Conservation (phyloP, 805 yeast species). For the Candida manassasensis region DNA sequence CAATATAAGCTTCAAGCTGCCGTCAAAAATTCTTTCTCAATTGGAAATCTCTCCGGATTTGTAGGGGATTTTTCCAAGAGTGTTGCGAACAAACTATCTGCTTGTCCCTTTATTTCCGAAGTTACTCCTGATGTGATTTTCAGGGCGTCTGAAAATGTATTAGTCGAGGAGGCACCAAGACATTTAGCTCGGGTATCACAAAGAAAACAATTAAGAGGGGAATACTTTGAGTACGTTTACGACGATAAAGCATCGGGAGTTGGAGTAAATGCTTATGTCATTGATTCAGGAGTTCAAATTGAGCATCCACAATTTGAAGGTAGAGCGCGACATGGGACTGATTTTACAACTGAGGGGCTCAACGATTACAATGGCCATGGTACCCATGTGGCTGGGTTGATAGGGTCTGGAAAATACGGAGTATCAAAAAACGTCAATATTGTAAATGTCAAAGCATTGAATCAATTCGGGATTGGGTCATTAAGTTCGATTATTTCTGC, state of each 20-base stretch:
- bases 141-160: conserved; percentile 47
- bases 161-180: conserved; percentile 49
- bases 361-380: conserved; percentile 58
- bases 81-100: conserved; percentile 42
- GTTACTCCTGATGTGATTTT: conserved; percentile 64
- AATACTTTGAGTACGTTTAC: conserved; percentile 42
- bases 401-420: conserved; percentile 49
- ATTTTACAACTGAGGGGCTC: conserved; percentile 54
- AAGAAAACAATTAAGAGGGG: conserved; percentile 21
- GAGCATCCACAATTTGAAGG: conserved; percentile 62
- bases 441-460: conserved; percentile 72
- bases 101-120: conserved; percentile 62
- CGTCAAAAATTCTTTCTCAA: conserved; percentile 50
- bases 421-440: conserved; percentile 52
- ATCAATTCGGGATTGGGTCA: conserved; percentile 64
- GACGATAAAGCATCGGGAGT: conserved; percentile 46
- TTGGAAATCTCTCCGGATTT: conserved; percentile 71
- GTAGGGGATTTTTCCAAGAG: conserved; percentile 55
- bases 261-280: conserved; percentile 67
- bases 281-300: conserved; percentile 75
- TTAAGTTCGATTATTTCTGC: conserved; percentile 62
- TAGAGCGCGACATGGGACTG: conserved; percentile 55
- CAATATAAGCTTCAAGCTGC: conserved; percentile 40
- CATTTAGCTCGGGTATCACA: conserved; percentile 66
- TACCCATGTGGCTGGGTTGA: conserved; percentile 51